These are phyloP conservation scores for Puccinia triticina DNA, from an alignment of 1,284 basidiomycete species.

Conservation along the genomic window DNA sequence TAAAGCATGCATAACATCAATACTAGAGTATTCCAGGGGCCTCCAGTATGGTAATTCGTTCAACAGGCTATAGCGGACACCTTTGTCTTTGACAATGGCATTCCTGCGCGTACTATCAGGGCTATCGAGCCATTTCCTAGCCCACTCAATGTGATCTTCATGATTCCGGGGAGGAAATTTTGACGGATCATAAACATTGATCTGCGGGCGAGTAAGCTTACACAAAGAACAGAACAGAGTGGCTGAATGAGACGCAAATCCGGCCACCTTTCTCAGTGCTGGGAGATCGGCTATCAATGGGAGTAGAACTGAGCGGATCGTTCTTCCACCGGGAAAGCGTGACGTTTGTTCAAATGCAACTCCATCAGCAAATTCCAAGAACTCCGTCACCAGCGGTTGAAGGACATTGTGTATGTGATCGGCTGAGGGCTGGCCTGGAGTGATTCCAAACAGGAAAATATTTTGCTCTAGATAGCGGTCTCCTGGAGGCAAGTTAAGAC, in stretches of 20 bases:
- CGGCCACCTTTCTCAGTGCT: constrained; percentile 26
- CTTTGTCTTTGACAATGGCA: background rate
- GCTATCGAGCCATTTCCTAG: background rate
- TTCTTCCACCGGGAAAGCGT: background rate
- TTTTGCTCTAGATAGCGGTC: too few relatives aligned
- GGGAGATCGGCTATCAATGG: constrained; percentile 38
- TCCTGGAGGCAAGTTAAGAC: too few relatives aligned
- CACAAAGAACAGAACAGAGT: too few relatives aligned
- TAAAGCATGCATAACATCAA: constrained; percentile 12
- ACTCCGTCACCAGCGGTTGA: background rate
- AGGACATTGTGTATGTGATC: constrained; percentile 9
- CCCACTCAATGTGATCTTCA: background rate
- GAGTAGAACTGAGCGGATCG: background rate
- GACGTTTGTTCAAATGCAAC: background rate
- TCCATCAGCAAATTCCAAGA: background rate
- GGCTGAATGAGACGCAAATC: constrained; percentile 1
- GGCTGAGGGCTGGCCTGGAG: constrained; percentile 18
- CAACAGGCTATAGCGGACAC: constrained; percentile 23
- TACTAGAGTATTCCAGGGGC: constrained; percentile 14
- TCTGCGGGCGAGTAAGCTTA: background rate
- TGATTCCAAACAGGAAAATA: background rate
- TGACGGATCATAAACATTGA: background rate
- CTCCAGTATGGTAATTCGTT: constrained; percentile 34
- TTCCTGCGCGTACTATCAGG: background rate
- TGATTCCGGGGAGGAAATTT: constrained; percentile 1